phyloP scores from a whole-genome alignment of 495 filamentous ascomycete species.

The Cercophora newfieldiana region DNA sequence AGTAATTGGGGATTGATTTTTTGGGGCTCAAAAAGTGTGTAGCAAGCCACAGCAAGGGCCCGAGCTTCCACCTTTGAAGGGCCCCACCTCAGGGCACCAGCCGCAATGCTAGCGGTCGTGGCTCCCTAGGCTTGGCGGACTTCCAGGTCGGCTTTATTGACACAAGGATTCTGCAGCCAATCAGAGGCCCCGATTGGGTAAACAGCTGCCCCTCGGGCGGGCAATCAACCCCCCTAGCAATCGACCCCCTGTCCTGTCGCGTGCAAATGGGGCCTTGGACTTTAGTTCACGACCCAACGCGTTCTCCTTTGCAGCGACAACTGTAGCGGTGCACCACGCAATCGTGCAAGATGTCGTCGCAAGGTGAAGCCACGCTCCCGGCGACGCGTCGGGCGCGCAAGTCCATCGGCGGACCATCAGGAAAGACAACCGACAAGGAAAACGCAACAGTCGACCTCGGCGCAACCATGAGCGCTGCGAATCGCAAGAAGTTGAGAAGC shows the following conservation, averaged over 20 bases:
- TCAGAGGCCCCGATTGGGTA: slow-evolving; percentile 4
- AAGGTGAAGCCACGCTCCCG: slow-evolving; percentile 48
- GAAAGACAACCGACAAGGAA: slow-evolving; percentile 61
- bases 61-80: background rate
- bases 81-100: background rate
- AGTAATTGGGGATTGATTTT: slow-evolving; percentile 33
- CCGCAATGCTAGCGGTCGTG: background rate
- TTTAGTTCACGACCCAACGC: background rate
- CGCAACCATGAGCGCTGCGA: slow-evolving; percentile 38
- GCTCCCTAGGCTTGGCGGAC: too few species aligned
- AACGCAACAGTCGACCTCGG: slow-evolving; percentile 66
- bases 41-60: slow-evolving; percentile 32
- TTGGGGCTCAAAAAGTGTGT: slow-evolving; percentile 36
- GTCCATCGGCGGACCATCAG: slow-evolving; percentile 68
- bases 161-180: slow-evolving; percentile 2
- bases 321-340: slow-evolving; percentile 1
- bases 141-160: slow-evolving; percentile 14
- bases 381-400: slow-evolving; percentile 68
- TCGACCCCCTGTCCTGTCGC: slow-evolving; percentile 6
- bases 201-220: slow-evolving; percentile 18
- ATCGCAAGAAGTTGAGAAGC: slow-evolving; percentile 78
- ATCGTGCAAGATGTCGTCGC: slow-evolving; percentile 43
- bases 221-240: background rate
- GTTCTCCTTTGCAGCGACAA: slow-evolving; percentile 1
- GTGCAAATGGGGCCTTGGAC: slow-evolving; percentile 5